Base-by-base conservation (phyloP, 2,329 filamentous ascomycete species). In the Xylariaceae sp. region DNA sequence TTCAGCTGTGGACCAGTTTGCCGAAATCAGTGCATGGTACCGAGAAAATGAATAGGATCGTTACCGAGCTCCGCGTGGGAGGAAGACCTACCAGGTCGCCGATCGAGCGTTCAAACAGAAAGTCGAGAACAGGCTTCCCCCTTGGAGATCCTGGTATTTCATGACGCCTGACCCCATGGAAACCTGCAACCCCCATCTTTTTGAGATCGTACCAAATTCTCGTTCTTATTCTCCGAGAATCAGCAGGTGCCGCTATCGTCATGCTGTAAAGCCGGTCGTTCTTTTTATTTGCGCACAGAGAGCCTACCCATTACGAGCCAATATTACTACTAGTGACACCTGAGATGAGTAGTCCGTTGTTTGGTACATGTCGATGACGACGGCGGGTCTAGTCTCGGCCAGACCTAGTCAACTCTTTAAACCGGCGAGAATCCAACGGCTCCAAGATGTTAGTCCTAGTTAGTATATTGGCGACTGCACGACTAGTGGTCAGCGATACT, bases 101-200 rank as follows among this genome's bases (percentile, higher is more conserved):
- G 23, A 26, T 55, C 46, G 48, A 50, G 44, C 32, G 47, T 26
- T 45, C 43, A 40, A 52, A 12, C 32, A 37, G 32, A 4, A 47
- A 57, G 42, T 45, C 51, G 43, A 50, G 49, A 45, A 48, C 52
- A 52, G 45, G 57, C 57, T 62, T 62, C 54, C 60, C 60, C 56
- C 50, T 59, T 56, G 45, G 52, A 54, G 45, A 52, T 32, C 53
- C 52, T 45, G 19, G 32, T 48, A 12, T 52, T 45, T 54, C 54
- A 60, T 62, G 54, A 60, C 54, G 50, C 44, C 45, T 45, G 50
- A 62, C 60, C 60, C 60, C 60, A 62, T 54, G 60, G 54, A 48
- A 56, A 41, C 50, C 57, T 52, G 51, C 52, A 57, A 47, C 48
- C 52, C 44, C 32, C 9, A 12, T 16, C n/a, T 56, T 37, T 43